Percentiles rank a stretch among this genome's conserved stretches.
Evolutionary conservation across 1,284 basidiomycete species (phyloP).

Genomic region (Volvariella volvacea): DNA sequence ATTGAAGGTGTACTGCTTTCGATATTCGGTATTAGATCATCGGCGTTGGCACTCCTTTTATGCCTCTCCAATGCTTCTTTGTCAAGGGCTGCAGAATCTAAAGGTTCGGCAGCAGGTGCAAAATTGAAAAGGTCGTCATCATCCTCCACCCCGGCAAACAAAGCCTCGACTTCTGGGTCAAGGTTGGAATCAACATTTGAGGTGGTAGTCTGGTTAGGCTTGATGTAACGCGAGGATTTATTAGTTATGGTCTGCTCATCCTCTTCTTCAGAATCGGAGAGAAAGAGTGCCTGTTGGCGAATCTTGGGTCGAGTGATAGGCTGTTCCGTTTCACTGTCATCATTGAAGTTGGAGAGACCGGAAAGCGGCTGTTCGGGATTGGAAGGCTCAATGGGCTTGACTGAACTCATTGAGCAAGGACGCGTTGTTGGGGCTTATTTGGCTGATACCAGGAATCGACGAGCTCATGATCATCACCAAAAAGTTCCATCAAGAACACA

Average conservation of each 20-base stretch:
- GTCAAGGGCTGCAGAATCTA: constrained; percentile 43
- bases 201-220: constrained; percentile 6
- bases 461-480: too few relatives aligned
- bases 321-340: constrained; percentile 21
- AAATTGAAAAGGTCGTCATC: constrained; percentile 34
- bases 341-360: constrained; percentile 28
- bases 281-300: constrained; percentile 37
- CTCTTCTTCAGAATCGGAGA: constrained; percentile 47
- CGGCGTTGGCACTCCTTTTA: constrained; percentile 9
- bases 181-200: constrained; percentile 3
- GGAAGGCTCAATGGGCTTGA: constrained; percentile 20
- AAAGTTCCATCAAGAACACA: too few relatives aligned
- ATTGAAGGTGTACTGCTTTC: too few relatives aligned
- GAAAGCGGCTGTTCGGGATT: constrained; percentile 15
- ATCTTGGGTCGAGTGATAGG: constrained; percentile 14
- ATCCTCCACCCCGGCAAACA: constrained; percentile 54
- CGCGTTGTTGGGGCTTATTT: constrained; percentile 34
- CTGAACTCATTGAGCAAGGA: constrained; percentile 20
- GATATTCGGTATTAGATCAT: too few relatives aligned
- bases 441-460: constrained; percentile 13
- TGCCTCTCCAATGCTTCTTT: constrained; percentile 43
- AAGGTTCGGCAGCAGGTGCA: constrained; percentile 35
- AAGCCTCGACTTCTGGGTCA: constrained; percentile 47
- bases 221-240: constrained; percentile 5
- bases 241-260: constrained; percentile 15